These are phyloP conservation scores for Cyathus striatus DNA, from an alignment of 768 basidiomycete genomes.

Conservation along the genomic window DNA sequence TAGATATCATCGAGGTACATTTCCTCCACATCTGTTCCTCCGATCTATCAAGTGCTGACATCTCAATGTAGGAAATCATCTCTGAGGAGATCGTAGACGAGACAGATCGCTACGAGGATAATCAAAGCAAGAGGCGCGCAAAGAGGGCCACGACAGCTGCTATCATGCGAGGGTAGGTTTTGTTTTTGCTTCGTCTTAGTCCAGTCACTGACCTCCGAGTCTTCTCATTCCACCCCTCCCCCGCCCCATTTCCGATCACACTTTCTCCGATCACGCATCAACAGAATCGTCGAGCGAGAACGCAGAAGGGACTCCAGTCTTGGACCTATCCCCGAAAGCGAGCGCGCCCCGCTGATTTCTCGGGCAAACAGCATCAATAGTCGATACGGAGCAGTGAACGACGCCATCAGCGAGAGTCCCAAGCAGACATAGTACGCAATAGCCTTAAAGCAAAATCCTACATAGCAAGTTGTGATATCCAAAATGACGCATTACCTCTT, in stretches of 20 bases:
- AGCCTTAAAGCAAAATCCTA: background rate
- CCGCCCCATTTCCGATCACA: background rate
- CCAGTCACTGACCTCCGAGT: background rate
- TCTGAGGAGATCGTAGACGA: conserved; percentile 96
- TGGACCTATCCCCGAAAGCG: conserved; percentile 1
- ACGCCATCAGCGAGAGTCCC: background rate
- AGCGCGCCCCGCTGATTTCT: background rate
- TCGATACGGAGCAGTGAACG: background rate
- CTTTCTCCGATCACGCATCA: background rate
- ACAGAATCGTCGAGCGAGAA: conserved; percentile 53
- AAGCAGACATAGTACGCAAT: background rate
- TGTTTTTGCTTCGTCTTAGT: background rate
- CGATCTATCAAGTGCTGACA: background rate
- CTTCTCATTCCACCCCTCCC: background rate
- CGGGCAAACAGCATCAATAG: too few relatives aligned
- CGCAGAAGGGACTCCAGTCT: conserved; percentile 27
- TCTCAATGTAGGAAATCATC: conserved; percentile 72
- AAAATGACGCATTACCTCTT: too few relatives aligned
- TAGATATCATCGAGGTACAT: conserved; percentile 71
- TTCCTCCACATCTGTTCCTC: too few relatives aligned
- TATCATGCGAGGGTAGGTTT: conserved; percentile 71
- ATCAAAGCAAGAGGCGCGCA: conserved; percentile 72
- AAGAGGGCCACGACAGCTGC: conserved; percentile 66
- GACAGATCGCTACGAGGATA: conserved; percentile 87
- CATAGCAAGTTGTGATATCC: too few relatives aligned